Conservation (phyloP, 108 stramenopile species). For the Cyclotella kingstonii region DNA sequence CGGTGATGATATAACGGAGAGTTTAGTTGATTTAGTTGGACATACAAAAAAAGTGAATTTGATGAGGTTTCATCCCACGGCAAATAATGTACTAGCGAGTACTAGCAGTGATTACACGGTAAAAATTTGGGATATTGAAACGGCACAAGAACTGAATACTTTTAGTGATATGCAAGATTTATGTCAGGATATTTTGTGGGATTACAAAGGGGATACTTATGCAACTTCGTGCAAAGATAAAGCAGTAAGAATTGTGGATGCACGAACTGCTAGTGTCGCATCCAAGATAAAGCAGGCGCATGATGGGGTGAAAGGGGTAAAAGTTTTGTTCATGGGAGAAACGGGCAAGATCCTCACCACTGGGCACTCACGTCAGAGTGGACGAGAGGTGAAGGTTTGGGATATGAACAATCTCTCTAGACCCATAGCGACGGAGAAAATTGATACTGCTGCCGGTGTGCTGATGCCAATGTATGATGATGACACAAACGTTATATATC, state of each 20-base stretch:
- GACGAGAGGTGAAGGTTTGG: constrained; percentile 98
- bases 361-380: constrained; percentile 88
- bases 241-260: constrained; percentile 87
- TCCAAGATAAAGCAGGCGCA: constrained; percentile 71
- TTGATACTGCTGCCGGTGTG: constrained; percentile 97
- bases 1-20: constrained; percentile 81
- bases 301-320: constrained; percentile 92
- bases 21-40: constrained; percentile 84
- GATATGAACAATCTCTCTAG: constrained; percentile 81
- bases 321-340: constrained; percentile 86
- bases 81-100: constrained; percentile 86
- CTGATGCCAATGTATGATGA: constrained; percentile 95
- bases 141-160: constrained; percentile 56
- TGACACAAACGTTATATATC: constrained; percentile 92
- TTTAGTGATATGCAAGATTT: constrained; percentile 77
- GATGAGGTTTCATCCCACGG: constrained; percentile 92
- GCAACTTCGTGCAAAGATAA: constrained; percentile 97
- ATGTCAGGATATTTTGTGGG: constrained; percentile 97
- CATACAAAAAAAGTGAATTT: constrained; percentile 95
- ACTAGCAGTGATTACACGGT: constrained; percentile 85
- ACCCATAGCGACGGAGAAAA: constrained; percentile 76
- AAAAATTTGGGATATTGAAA: constrained; percentile 97
- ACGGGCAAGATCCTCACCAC: constrained; percentile 87
- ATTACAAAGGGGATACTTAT: constrained; percentile 83
- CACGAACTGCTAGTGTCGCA: constrained; percentile 59